Conservation (phyloP, 2,329 filamentous ascomycete species). For the Claviceps citrina region DNA sequence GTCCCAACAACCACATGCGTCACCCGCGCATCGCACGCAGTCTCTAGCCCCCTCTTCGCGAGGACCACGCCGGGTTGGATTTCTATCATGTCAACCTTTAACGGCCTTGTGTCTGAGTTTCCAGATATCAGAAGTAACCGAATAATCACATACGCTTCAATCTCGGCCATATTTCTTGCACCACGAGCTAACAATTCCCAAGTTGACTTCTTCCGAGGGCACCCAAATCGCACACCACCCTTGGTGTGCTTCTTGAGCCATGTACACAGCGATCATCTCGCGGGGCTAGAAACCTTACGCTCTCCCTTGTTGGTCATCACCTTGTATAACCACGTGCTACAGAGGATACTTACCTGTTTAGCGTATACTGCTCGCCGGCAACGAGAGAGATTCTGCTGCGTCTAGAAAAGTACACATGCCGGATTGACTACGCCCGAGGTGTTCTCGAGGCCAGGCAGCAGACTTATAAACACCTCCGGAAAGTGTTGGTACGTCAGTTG, state of each 20-base stretch:
- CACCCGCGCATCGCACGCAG: background rate
- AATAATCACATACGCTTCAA: background rate
- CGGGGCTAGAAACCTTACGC: constrained; percentile 59
- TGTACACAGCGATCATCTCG: constrained; percentile 80
- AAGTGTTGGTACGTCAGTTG: constrained; percentile 38
- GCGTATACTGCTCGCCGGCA: constrained; percentile 74
- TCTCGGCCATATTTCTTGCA: background rate
- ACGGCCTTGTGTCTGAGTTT: constrained; percentile 60
- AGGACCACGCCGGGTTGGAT: background rate
- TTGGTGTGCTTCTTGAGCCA: constrained; percentile 82
- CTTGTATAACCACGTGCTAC: background rate
- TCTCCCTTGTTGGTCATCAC: constrained; percentile 47
- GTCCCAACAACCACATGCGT: background rate
- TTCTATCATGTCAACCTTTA: constrained; percentile 57
- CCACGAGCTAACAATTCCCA: background rate
- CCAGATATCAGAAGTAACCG: constrained; percentile 53
- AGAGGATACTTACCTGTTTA: constrained; percentile 11
- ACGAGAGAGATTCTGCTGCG: constrained; percentile 68
- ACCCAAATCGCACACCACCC: constrained; percentile 39
- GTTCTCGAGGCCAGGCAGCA: constrained; percentile 60
- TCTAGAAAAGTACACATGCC: constrained; percentile 62
- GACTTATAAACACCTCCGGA: constrained; percentile 62
- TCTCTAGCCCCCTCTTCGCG: background rate
- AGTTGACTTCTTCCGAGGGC: constrained; percentile 70
- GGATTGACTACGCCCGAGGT: constrained; percentile 66